Evolutionary conservation across 2,329 filamentous ascomycete species (phyloP).

Genomic region (Calonectria henricotiae): DNA sequence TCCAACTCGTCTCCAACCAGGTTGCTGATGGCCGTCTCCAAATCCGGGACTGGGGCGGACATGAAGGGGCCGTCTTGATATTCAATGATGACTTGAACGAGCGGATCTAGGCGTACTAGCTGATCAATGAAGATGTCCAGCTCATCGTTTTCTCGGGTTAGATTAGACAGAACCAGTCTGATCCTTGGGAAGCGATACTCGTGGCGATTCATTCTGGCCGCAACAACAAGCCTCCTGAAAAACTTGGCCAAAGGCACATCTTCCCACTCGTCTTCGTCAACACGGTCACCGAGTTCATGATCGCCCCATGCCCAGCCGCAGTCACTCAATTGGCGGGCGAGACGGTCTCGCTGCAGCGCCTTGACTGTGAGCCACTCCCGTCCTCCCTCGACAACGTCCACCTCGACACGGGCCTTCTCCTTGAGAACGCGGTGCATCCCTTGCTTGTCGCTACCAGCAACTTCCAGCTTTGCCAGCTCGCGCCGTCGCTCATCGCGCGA

Average conservation of each 20-base stretch:
- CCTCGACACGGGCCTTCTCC: slow-evolving; percentile 56
- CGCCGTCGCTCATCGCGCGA: slow-evolving; percentile 49
- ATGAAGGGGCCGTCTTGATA: slow-evolving; percentile 52
- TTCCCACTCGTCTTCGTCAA: slow-evolving; percentile 57
- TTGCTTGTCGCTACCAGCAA: slow-evolving; percentile 51
- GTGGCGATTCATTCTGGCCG: slow-evolving; percentile 58
- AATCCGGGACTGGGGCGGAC: slow-evolving; percentile 44
- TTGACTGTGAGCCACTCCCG: slow-evolving; percentile 57
- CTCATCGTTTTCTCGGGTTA: slow-evolving; percentile 51
- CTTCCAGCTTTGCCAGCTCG: slow-evolving; percentile 47
- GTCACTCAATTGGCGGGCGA: slow-evolving; percentile 61
- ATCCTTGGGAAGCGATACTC: slow-evolving; percentile 59
- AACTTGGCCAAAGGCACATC: slow-evolving; percentile 57
- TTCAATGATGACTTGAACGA: slow-evolving; percentile 57
- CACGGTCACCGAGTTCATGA: slow-evolving; percentile 52
- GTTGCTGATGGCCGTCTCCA: slow-evolving; percentile 53
- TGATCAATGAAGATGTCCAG: slow-evolving; percentile 57
- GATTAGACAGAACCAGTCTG: slow-evolving; percentile 57
- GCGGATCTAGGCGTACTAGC: slow-evolving; percentile 52
- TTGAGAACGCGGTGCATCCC: slow-evolving; percentile 55
- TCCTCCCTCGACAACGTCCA: slow-evolving; percentile 58
- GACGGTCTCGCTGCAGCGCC: slow-evolving; percentile 53
- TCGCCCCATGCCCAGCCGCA: slow-evolving; percentile 63
- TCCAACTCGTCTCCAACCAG: slow-evolving; percentile 55
- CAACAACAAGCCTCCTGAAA: slow-evolving; percentile 56